A percentile compares a stretch with the other conserved stretches of the same genome.
These are phyloP conservation scores for Ananas comosus DNA, from an alignment of 176 grass and related monocot genomes.

Conservation along the genomic window DNA sequence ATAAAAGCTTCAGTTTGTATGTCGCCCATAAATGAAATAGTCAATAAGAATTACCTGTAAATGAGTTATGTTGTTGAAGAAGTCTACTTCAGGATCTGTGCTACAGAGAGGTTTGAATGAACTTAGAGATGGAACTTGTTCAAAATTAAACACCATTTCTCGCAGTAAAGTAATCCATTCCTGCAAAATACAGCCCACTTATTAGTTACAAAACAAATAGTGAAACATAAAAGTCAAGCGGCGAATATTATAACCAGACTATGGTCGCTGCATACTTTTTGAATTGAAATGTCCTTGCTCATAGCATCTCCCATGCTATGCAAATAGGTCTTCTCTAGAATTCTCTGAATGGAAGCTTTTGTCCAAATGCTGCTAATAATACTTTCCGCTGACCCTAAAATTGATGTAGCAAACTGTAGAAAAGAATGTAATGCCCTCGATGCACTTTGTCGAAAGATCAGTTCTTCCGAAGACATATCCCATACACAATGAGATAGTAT, in stretches of 20 bases:
- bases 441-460: constrained; percentile 91
- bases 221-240: constrained; percentile 1
- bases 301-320: constrained; percentile 74
- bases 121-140: constrained; percentile 48
- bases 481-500: constrained; percentile 78
- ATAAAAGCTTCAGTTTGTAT: constrained; percentile 10
- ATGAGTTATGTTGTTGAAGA: constrained; percentile 91
- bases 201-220: constrained; percentile 4
- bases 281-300: constrained; percentile 68
- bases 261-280: constrained; percentile 39
- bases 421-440: constrained; percentile 72
- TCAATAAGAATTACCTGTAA: constrained; percentile 67
- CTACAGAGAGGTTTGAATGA: constrained; percentile 70
- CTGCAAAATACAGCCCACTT: constrained; percentile 31
- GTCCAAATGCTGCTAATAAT: constrained; percentile 33
- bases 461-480: constrained; percentile 84
- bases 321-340: constrained; percentile 66
- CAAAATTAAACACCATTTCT: constrained; percentile 68
- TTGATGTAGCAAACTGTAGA: constrained; percentile 45
- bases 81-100: constrained; percentile 79
- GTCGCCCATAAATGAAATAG: constrained; percentile 2
- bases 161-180: constrained; percentile 88
- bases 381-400: constrained; percentile 25
- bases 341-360: constrained; percentile 48
- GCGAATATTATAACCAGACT: not conserved